Evolutionary conservation across 2,329 filamentous ascomycete species (phyloP), one percentile per base, ranked within the genome.

Genomic region (Didymella segeticola): DNA sequence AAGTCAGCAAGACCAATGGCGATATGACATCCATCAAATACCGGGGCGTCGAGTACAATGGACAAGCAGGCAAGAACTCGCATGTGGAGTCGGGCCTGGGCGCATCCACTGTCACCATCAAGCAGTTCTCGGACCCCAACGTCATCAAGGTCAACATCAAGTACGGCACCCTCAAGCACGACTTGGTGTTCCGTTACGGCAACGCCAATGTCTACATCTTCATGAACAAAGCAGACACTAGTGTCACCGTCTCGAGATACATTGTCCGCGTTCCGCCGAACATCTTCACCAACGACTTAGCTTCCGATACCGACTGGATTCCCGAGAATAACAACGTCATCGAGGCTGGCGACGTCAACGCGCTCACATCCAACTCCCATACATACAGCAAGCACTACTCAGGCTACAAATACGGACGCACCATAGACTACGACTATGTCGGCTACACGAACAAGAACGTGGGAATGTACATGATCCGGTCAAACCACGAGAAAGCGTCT

Each of bases 1-100:
- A 63, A 10, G 64, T 69, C 48, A 66, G 62, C 60, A 66, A 79
- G 56, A 77, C 76, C 15, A 86, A 77, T 67, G 86, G 84, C 56
- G 85, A 87, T 61, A 83, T 87, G 70, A 85, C 79, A 26, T 87
- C 84, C 1, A 83, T 87, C 68, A 80, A 80, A 50, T 87, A 80
- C 67, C 79, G 82, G 22, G 82, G 82, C 48, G 75, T 77, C 25
- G 82, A 87, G 66, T 83, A 84, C 63, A 62, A 70, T 9, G 70
- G 74, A 43, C 78, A 78, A 34, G 47, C 29, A n/a, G 64, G 62
- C 12, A 67, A 57, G 37, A 78, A 78, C 42, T 82, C 80, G 19
- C 83, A 86, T 43, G 81, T 86, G 51, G 76, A 77, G 36, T 86
- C 83, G 3, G 83, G 83, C 12, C 76, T 86, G 2, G 83, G 82